These are phyloP conservation scores for Monilinia vaccinii-corymbosi DNA, from an alignment of 2,329 filamentous ascomycete species.

Conservation along the genomic window DNA sequence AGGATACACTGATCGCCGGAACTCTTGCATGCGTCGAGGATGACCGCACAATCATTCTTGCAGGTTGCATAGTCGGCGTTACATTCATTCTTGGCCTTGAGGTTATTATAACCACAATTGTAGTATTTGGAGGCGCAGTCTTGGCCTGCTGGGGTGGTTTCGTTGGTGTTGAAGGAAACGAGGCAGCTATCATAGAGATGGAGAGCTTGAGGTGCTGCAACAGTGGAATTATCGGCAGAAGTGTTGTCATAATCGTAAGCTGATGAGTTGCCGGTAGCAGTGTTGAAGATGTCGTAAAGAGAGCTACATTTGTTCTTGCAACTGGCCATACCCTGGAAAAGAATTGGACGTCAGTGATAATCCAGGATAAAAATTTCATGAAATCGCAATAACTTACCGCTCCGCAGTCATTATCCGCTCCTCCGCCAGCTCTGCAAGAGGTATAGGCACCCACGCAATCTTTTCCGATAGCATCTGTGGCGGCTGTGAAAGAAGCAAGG, in stretches of 20 bases:
- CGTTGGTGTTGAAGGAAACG: slow-evolving; percentile 12
- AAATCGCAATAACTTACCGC: neutral
- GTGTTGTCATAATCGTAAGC: too few relatives aligned
- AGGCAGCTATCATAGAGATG: slow-evolving; percentile 12
- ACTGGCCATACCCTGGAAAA: neutral
- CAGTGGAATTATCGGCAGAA: slow-evolving; percentile 8
- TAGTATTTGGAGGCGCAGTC: slow-evolving; percentile 6
- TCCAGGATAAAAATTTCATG: neutral
- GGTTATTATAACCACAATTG: neutral
- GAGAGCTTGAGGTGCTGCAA: slow-evolving; percentile 6
- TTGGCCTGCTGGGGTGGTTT: neutral
- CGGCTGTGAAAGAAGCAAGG: slow-evolving; percentile 3
- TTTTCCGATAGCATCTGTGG: slow-evolving; percentile 6
- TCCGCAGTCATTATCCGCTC: neutral
- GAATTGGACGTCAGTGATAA: neutral
- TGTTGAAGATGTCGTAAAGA: slow-evolving; percentile 12
- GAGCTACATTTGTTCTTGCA: slow-evolving; percentile 14
- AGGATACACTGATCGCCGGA: neutral
- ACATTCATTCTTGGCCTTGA: neutral
- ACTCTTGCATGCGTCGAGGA: neutral
- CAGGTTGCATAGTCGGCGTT: neutral
- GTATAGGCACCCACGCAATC: neutral
- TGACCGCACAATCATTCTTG: neutral
- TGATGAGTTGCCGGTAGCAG: slow-evolving; percentile 8
- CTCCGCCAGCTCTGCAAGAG: neutral